phyloP scores from a whole-genome alignment of 345 rosid genomes.

The Acer saccharum region DNA sequence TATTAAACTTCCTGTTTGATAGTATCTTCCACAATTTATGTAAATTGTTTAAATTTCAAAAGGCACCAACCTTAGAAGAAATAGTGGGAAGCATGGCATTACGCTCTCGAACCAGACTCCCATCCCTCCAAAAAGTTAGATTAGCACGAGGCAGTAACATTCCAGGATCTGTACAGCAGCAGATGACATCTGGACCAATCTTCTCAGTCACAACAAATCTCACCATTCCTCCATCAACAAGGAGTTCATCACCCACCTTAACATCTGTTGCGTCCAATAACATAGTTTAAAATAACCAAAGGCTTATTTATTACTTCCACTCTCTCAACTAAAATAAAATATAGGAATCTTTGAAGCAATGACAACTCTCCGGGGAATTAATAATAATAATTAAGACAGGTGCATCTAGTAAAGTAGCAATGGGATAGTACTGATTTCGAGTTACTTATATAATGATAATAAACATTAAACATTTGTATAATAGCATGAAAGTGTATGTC shows the following conservation, averaged over 20 bases:
- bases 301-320: constrained; percentile 1
- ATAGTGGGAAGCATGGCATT: constrained; percentile 81
- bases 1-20: background rate
- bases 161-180: constrained; percentile 66
- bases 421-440: background rate
- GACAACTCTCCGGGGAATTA: background rate
- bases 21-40: background rate
- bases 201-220: constrained; percentile 65
- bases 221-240: constrained; percentile 82
- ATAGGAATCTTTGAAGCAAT: background rate
- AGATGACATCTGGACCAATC: constrained; percentile 73
- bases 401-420: background rate
- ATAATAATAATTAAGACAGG: background rate
- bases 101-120: constrained; percentile 63
- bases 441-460: background rate
- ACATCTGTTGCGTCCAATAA: constrained; percentile 44
- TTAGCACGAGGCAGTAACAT: constrained; percentile 70
- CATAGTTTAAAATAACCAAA: constrained; percentile 3
- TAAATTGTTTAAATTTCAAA: background rate
- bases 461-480: background rate
- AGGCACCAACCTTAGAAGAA: constrained; percentile 54
- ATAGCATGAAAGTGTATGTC: background rate
- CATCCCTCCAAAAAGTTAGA: constrained; percentile 71
- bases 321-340: background rate
- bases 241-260: constrained; percentile 66